Evolutionary conservation across 139 green algal species (phyloP), one percentile per base, ranked within the genome.

Genomic region (Nannochloris sp.): DNA sequence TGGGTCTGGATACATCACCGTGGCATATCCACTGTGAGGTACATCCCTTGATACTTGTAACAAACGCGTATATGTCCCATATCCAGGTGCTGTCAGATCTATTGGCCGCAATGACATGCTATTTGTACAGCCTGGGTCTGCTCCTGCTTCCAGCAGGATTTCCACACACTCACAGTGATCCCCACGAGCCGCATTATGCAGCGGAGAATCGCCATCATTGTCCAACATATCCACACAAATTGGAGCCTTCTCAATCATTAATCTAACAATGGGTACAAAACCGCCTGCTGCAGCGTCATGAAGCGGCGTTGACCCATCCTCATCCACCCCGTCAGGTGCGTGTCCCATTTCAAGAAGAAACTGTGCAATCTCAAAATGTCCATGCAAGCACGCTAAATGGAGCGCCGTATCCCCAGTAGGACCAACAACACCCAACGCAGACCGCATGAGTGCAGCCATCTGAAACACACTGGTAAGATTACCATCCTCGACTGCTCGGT

Each of bases 151-250:
- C 44, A 77, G 10, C 23, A 77, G 58, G 23, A 73, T 37, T 33
- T 29, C 3, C 28, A 69, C 45, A 14, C 59, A 40, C 2, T 51
- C 70, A 26, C 36, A 46, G 28, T 63, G 37, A 8, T 17, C 26
- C 6, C 65, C 70, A 2, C 70, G 58, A 1, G 65, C 70, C 1
- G 70, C 70, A 40, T 77, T 77, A 59, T 77, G 70, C 10, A 71
- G 65, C 6, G 65, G 65, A 4, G 55, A 65, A 26, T 71, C 67
- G 10, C 67, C 70, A 20, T 77, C 70, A 31, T 8, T 43, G 45
- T 77, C 70, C n/a, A 33, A n/a, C 8, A 11, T 30, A 64, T 65
- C 26, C 4, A 69, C 58, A 8, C 28, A 45, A 49, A 13, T 11
- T 44, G 57, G 49, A 20, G 33, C 60, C 1, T 51, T 33, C 0